These are phyloP conservation scores for Acmispon strigosus DNA, from an alignment of 306 rosid genomes.

Conservation along the genomic window DNA sequence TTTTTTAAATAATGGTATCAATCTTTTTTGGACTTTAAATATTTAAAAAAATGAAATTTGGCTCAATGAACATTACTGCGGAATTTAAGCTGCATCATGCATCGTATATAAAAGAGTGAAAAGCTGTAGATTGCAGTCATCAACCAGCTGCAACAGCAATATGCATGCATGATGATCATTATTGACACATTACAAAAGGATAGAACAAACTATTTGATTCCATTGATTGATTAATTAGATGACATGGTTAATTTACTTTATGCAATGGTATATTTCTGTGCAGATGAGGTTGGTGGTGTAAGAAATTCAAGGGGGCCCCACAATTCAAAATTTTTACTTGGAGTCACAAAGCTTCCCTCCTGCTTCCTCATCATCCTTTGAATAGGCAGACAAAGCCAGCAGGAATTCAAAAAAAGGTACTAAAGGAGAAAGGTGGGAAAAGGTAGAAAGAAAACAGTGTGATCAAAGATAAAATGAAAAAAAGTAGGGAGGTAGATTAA, in stretches of 20 bases:
- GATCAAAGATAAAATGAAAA: constrained; percentile 15
- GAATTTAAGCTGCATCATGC: constrained; percentile 23
- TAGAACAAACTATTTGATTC: not conserved
- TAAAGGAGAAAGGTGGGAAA: constrained; percentile 42
- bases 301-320: constrained; percentile 23
- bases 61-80: not conserved
- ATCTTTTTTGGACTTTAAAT: constrained; percentile 10
- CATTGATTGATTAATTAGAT: not conserved
- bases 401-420: constrained; percentile 59
- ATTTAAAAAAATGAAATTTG: constrained; percentile 7
- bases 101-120: constrained; percentile 16
- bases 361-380: constrained; percentile 53
- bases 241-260: not conserved
- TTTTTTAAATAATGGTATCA: not conserved
- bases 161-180: constrained; percentile 31
- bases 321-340: constrained; percentile 29
- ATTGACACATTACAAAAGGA: constrained; percentile 2
- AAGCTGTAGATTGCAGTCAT: constrained; percentile 40
- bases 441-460: constrained; percentile 26
- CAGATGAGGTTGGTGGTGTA: not conserved
- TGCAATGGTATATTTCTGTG: not conserved
- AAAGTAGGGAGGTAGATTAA: not conserved
- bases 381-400: constrained; percentile 60
- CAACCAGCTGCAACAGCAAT: constrained; percentile 6
- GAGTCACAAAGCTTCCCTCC: constrained; percentile 22